Evolutionary conservation across 148 eudicot genomes (phyloP).

Genomic region (Rhododendron simsii): DNA sequence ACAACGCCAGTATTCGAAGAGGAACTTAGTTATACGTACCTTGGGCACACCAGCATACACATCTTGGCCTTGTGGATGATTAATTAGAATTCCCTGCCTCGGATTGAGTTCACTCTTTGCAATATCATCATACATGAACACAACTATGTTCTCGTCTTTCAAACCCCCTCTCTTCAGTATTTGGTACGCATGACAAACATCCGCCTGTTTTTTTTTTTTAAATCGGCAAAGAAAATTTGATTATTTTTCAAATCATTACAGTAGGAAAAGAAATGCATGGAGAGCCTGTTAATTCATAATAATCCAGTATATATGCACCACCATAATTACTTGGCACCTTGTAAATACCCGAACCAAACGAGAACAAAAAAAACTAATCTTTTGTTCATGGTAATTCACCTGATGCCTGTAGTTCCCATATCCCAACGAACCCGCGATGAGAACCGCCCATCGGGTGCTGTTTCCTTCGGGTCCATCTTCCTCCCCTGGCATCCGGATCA

Average conservation of each 20-base stretch:
- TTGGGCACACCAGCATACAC: slow-evolving; percentile 76
- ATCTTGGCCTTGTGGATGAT: slow-evolving; percentile 62
- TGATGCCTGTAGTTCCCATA: slow-evolving; percentile 29
- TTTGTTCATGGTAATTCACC: background rate
- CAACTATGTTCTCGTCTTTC: slow-evolving; percentile 66
- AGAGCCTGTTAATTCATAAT: slow-evolving; percentile 12
- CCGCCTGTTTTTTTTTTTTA: slow-evolving; percentile 22
- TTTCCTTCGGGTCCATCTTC: slow-evolving; percentile 6
- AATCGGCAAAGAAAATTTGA: too few species aligned
- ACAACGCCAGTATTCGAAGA: background rate
- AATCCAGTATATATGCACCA: background rate
- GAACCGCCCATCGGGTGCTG: slow-evolving; percentile 27
- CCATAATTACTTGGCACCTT: background rate
- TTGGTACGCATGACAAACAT: slow-evolving; percentile 69
- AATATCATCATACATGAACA: slow-evolving; percentile 82
- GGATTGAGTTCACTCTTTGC: slow-evolving; percentile 66
- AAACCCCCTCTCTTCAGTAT: slow-evolving; percentile 56
- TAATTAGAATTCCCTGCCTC: slow-evolving; percentile 71
- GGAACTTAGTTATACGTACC: slow-evolving; percentile 23
- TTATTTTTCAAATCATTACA: too few species aligned
- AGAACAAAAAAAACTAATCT: background rate
- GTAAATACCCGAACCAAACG: background rate
- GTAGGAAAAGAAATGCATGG: background rate
- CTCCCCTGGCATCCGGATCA: slow-evolving; percentile 19
- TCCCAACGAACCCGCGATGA: slow-evolving; percentile 24